Percentiles rank a stretch among this genome's conserved stretches.
These are phyloP conservation scores for Obba rivulosa DNA, from an alignment of 768 basidiomycete species.

Conservation along the genomic window DNA sequence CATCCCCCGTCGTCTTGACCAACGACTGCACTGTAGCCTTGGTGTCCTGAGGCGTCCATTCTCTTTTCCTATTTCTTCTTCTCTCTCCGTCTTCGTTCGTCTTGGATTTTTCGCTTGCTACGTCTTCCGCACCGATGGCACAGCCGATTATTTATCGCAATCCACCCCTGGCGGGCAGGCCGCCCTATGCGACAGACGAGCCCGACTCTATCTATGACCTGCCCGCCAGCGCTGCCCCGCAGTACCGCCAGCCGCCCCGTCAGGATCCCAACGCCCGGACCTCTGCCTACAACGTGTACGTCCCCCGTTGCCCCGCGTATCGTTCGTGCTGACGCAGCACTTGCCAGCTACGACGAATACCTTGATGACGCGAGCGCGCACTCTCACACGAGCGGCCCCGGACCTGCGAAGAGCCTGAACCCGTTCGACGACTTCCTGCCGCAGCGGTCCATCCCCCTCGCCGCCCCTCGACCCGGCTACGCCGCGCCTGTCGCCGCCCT, in stretches of 20 bases:
- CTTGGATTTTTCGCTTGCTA: conserved; percentile 22
- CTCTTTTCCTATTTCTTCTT: conserved; percentile 20
- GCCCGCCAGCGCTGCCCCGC: conserved; percentile 35
- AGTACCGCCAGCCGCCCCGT: conserved; percentile 33
- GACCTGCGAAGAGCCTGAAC: conserved; percentile 36
- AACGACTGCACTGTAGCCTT: conserved; percentile 12
- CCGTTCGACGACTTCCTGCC: conserved; percentile 30
- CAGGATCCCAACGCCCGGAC: conserved; percentile 48
- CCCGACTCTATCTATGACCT: conserved; percentile 56
- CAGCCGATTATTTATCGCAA: conserved; percentile 23
- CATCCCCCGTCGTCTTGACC: too few relatives aligned
- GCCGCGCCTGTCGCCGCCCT: conserved; percentile 64
- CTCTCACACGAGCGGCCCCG: too few relatives aligned
- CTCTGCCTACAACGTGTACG: conserved; percentile 68
- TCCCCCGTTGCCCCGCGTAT: conserved; percentile 12
- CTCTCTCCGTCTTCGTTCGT: conserved; percentile 6
- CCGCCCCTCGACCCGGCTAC: conserved; percentile 70
- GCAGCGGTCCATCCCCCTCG: conserved; percentile 39
- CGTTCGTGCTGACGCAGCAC: not conserved
- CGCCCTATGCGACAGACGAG: conserved; percentile 66
- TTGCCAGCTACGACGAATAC: conserved; percentile 59
- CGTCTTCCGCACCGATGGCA: conserved; percentile 10
- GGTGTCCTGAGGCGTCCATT: conserved; percentile 27
- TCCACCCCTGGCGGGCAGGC: conserved; percentile 52
- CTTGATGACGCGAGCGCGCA: conserved; percentile 39